Evolutionary conservation across 179 eudicot genomes (phyloP).

Genomic region (Silene noctiflora): DNA sequence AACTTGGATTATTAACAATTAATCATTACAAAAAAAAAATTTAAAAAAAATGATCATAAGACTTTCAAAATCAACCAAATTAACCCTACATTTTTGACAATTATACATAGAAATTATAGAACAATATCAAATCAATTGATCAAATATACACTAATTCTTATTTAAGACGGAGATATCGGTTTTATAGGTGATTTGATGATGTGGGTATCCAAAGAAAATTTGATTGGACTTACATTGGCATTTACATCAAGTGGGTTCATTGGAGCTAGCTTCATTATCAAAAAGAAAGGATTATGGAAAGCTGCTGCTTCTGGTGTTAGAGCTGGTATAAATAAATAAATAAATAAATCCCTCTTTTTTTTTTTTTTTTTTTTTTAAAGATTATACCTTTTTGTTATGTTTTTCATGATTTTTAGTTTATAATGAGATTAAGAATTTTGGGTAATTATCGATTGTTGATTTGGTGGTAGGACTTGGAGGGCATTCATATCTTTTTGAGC

Average conservation of each 20-base stretch:
- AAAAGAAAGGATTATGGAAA: slow-evolving; percentile 66
- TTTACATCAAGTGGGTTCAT: slow-evolving; percentile 58
- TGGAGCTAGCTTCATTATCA: slow-evolving; percentile 67
- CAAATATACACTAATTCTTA: too few relatives aligned
- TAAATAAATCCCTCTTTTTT: neutral
- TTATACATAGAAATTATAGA: neutral
- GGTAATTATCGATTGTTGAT: neutral
- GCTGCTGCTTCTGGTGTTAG: slow-evolving; percentile 65
- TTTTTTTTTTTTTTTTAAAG: slow-evolving; percentile 1
- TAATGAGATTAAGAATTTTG: slow-evolving; percentile 1
- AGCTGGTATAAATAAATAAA: slow-evolving; percentile 45
- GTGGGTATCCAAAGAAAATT: slow-evolving; percentile 49
- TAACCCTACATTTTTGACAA: neutral
- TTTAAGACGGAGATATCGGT: too few relatives aligned
- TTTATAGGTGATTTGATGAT: slow-evolving; percentile 14
- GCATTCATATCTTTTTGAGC: slow-evolving; percentile 57
- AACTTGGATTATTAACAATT: neutral
- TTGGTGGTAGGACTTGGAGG: slow-evolving; percentile 52
- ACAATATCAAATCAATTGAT: neutral
- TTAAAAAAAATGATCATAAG: neutral
- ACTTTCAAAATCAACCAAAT: neutral
- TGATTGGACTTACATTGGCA: slow-evolving; percentile 54
- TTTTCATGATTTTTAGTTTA: neutral
- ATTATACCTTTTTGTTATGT: neutral
- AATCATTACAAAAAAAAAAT: slow-evolving; percentile 6